Evolutionary conservation across 257 asterid genomes (phyloP), one percentile per base, ranked within the genome.

Genomic region (Euphrasia confusa): DNA sequence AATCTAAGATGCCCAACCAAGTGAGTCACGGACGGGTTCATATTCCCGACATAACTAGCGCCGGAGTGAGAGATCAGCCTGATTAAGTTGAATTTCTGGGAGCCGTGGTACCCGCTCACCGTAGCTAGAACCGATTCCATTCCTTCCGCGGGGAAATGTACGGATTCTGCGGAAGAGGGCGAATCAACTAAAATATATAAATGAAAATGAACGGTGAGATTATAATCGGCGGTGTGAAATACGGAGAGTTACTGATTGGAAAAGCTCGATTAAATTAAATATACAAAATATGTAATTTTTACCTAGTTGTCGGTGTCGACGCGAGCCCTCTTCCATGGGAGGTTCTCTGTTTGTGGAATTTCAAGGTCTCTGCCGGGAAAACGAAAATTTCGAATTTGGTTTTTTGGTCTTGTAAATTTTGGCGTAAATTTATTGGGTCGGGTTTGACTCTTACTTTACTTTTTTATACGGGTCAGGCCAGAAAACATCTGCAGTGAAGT

Each of bases 91-190:
- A 82, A 81, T 71, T 79, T 74, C 71, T 71, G 80, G 57, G 65
- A 2, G 54, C 82, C 85, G 30, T 63, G 76, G 68, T 84, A 72
- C 27, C 85, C 79, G 64, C 79, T 77, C 27, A 80, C 84, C 21
- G 80, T 81, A 49, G 87, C 90, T 33, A 91, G 40, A 18, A 88
- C 90, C 27, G 73, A 68, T 72, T 84, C 81, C 98, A 86, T 91
- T 74, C 71, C 94, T 70, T 67, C 28, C 58, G 78, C 68, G 2
- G 76, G 78, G 27, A 67, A 65, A 27, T 9, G 59, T 10, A 15
- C 52, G 7, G 70, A 54, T 30, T 54, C 82, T 75, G 69, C 2
- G 10, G 17, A 17, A 30, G 45, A 17, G 9, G 7, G 56, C 1
- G 14, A 7, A 53, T 9, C 7, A 3, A 54, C 15, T 21, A 14